Conservation (phyloP, 2,329 filamentous ascomycete species). For the Pyrenophora seminiperda region DNA sequence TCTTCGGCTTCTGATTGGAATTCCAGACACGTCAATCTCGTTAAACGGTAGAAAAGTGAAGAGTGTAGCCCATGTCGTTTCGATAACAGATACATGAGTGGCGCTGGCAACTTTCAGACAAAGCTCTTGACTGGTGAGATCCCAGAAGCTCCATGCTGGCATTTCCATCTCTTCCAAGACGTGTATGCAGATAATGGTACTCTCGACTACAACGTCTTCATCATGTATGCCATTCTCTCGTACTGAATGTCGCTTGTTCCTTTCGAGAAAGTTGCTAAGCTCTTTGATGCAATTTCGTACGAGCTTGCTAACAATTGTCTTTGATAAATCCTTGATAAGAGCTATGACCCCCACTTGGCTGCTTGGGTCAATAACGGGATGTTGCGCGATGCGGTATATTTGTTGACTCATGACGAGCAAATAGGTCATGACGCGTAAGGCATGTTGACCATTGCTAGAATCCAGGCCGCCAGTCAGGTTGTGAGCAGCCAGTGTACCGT, state of each 20-base stretch:
- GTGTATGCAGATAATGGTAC: slow-evolving; percentile 55
- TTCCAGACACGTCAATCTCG: slow-evolving; percentile 58
- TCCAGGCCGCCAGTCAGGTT: not conserved
- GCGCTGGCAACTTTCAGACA: slow-evolving; percentile 20
- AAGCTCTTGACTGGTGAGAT: slow-evolving; percentile 49
- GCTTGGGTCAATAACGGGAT: slow-evolving; percentile 25
- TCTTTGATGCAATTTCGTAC: slow-evolving; percentile 41
- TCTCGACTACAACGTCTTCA: slow-evolving; percentile 51
- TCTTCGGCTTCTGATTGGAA: slow-evolving; percentile 50
- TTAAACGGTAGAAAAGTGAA: slow-evolving; percentile 60
- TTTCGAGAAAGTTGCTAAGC: slow-evolving; percentile 53
- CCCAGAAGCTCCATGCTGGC: slow-evolving; percentile 50
- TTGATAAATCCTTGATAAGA: slow-evolving; percentile 45
- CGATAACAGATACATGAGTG: slow-evolving; percentile 39
- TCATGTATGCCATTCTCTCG: slow-evolving; percentile 58
- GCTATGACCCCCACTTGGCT: slow-evolving; percentile 26
- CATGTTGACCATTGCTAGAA: not conserved
- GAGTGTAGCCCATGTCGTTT: slow-evolving; percentile 51
- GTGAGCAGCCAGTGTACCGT: slow-evolving; percentile 26
- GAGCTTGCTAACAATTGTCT: slow-evolving; percentile 45
- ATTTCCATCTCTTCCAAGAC: slow-evolving; percentile 43
- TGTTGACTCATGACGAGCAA: slow-evolving; percentile 41
- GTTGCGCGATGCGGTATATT: slow-evolving; percentile 37
- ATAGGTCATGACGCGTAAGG: slow-evolving; percentile 32
- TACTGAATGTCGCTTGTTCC: slow-evolving; percentile 47